A percentile compares a stretch with the other conserved stretches of the same genome.
These are phyloP conservation scores for Nannizzia gypsea DNA, from an alignment of 2,329 filamentous ascomycete genomes.

Conservation along the genomic window DNA sequence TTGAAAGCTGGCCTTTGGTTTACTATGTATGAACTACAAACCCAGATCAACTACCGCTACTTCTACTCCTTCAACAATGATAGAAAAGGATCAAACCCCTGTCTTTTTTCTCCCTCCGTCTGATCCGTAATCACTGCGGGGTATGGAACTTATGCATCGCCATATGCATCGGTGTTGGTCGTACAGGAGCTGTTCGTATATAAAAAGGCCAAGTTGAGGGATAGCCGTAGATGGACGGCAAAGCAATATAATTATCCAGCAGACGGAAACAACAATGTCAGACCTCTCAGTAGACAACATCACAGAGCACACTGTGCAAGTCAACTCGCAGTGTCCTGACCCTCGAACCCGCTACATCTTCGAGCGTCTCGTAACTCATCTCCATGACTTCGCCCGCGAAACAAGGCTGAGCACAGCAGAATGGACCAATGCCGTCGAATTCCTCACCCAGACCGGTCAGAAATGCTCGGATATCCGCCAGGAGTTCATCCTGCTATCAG, in stretches of 20 bases:
- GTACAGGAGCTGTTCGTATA: background rate
- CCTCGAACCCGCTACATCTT: conserved; percentile 59
- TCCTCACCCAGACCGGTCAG: conserved; percentile 60
- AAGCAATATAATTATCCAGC: background rate
- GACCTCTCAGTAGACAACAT: conserved; percentile 24
- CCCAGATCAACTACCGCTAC: background rate
- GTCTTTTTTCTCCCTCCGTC: background rate
- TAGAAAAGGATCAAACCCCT: background rate
- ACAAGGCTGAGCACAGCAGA: conserved; percentile 63
- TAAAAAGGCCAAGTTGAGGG: too few species aligned
- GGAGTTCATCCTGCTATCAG: conserved; percentile 74
- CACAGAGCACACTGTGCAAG: conserved; percentile 39
- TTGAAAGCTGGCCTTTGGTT: too few species aligned
- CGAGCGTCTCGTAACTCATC: conserved; percentile 59
- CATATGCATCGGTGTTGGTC: background rate
- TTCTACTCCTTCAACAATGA: background rate
- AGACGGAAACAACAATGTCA: conserved; percentile 1
- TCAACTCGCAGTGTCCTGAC: conserved; percentile 59
- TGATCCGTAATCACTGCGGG: background rate
- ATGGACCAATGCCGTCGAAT: conserved; percentile 64
- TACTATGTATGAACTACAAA: background rate
- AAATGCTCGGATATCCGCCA: conserved; percentile 60
- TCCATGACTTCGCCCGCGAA: conserved; percentile 73
- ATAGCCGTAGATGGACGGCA: too few species aligned
- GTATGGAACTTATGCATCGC: background rate